Percentiles rank a stretch among this genome's conserved stretches.
phyloP scores from a whole-genome alignment of 83 land plant genomes.

The Picea mariana region DNA sequence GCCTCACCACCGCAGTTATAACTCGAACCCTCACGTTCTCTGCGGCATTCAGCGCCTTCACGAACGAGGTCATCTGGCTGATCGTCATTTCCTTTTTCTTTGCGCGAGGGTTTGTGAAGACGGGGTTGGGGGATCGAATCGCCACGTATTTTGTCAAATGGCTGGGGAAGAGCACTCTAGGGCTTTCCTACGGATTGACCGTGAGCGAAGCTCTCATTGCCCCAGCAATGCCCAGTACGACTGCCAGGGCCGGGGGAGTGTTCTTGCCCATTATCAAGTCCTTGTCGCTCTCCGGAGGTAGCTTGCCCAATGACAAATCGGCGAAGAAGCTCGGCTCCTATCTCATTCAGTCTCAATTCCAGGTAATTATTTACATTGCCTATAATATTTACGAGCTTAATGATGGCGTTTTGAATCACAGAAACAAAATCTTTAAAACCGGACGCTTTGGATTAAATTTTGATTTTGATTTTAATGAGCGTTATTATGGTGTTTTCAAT shows the following conservation, averaged over 20 bases:
- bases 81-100: conserved; percentile 99
- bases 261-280: conserved; percentile 97
- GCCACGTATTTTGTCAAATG: conserved; percentile 95
- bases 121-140: conserved; percentile 93
- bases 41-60: conserved; percentile 87
- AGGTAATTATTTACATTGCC: conserved; percentile 48
- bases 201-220: conserved; percentile 91
- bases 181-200: conserved; percentile 90
- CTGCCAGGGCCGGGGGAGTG: conserved; percentile 97
- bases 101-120: conserved; percentile 97
- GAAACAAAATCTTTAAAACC: too few species aligned
- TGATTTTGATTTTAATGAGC: too few species aligned
- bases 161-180: conserved; percentile 96
- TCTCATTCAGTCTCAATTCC: conserved; percentile 85
- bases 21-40: conserved; percentile 78
- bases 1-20: conserved; percentile 68
- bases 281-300: conserved; percentile 74
- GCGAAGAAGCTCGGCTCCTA: conserved; percentile 84
- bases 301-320: conserved; percentile 75
- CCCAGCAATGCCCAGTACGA: conserved; percentile 99
- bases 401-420: too few species aligned
- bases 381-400: too few species aligned
- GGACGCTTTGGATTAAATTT: too few species aligned
- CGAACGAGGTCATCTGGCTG: conserved; percentile 97
- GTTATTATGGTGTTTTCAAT: too few species aligned